Evolutionary conservation across 2,329 filamentous ascomycete genomes (phyloP), one percentile per base, ranked within the genome.

Genomic region (Fusarium sp.): DNA sequence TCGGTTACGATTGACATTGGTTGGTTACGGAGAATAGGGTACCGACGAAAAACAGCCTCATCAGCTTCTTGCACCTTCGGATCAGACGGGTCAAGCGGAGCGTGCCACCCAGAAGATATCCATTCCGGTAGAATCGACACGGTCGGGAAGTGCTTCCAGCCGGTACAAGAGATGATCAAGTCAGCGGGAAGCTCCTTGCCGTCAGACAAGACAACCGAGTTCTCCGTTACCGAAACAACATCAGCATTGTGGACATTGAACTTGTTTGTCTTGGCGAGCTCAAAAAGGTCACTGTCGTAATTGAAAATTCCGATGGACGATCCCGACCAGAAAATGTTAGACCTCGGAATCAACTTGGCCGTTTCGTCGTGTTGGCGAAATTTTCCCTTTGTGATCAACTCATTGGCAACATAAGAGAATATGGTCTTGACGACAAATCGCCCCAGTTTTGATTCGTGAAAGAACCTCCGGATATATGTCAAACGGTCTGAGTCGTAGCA

Each of bases 291-390:
- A 4, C 79, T 83, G 1, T 80, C 78, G 67, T 85, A 88, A 69
- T 88, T 89, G 51, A 84, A 78, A 19, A 90, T 87, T 39, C 84
- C 83, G 5, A 88, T 74, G 0, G 80, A 81, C 17, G 80, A 83
- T 4, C 83, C 86, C 10, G 83, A 83, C 80, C 83, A 88, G 60
- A 83, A 81, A 0, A 79, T 71, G 11, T 75, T 73, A 21, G 76
- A 73, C 75, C 79, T 80, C 0, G 81, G 82, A 70, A 80, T 80
- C 17, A 84, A 68, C 66, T 80, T 81, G 7, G 69, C 70, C 1
- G 76, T 69, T 40, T 81, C 78, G 1, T 78, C 77, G 26, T 83
- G 77, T 0, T 73, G 66, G 40, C 85, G 80, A 47, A 84, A 86
- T 1, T 80, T 80, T 58, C 84, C 84, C 2, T 81, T 66, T 1